Percentiles rank a stretch among this genome's conserved stretches.
These are phyloP conservation scores for Leccinum imitatum DNA, from an alignment of 768 basidiomycete genomes.

Conservation along the genomic window DNA sequence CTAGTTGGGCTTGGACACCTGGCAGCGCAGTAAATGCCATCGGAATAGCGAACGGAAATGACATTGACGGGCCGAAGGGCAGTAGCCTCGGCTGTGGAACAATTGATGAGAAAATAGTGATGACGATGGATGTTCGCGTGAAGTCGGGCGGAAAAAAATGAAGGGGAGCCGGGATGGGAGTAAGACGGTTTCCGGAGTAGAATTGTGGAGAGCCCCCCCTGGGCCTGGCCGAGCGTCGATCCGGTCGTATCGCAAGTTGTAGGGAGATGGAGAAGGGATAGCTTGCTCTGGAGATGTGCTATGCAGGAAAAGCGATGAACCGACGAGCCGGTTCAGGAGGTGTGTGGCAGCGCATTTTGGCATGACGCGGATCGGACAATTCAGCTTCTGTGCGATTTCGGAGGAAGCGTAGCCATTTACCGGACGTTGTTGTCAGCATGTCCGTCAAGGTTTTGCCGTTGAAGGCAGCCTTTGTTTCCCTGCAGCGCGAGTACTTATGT, in stretches of 20 bases:
- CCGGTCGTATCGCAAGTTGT: conserved; percentile 24
- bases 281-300: conserved; percentile 4
- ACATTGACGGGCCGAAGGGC: conserved; percentile 4
- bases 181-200: neutral
- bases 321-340: conserved; percentile 25
- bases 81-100: conserved; percentile 2
- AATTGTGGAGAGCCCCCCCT: conserved; percentile 6
- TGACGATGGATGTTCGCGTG: conserved; percentile 3
- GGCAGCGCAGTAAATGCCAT: conserved; percentile 4
- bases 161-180: neutral
- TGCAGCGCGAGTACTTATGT: neutral
- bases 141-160: neutral
- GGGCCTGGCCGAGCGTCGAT: conserved; percentile 19
- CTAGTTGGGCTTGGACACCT: neutral
- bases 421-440: conserved; percentile 19
- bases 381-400: conserved; percentile 1
- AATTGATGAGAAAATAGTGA: conserved; percentile 4
- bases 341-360: conserved; percentile 3
- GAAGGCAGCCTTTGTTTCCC: conserved; percentile 11
- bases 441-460: conserved; percentile 2
- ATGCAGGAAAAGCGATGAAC: conserved; percentile 11
- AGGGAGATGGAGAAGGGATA: neutral
- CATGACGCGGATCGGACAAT: conserved; percentile 19
- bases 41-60: conserved; percentile 21
- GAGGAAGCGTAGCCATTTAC: conserved; percentile 12